Evolutionary conservation across 148 eudicot genomes (phyloP).

Genomic region (Euryodendron excelsum): DNA sequence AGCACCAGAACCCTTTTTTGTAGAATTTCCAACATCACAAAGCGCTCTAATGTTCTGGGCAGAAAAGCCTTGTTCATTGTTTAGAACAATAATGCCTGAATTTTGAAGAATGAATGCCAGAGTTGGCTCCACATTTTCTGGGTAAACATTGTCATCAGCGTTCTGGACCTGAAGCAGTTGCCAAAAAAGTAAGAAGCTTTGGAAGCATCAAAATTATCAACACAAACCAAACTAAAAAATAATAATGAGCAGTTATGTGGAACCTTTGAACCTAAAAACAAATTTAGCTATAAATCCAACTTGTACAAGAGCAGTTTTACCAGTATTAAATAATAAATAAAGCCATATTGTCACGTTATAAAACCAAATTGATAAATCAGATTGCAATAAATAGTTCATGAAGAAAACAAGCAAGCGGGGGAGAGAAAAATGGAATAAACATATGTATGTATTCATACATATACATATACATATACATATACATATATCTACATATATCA

Average conservation of each 20-base stretch:
- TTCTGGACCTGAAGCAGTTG: slow-evolving; percentile 71
- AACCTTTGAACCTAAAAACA: not conserved
- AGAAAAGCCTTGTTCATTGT: slow-evolving; percentile 84
- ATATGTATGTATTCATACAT: too few relatives aligned
- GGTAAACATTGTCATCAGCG: slow-evolving; percentile 92
- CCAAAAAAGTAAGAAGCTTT: slow-evolving; percentile 6
- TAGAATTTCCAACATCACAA: slow-evolving; percentile 96
- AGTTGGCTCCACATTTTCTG: slow-evolving; percentile 68
- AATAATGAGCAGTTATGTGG: not conserved
- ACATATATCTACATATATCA: too few relatives aligned
- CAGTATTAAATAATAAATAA: not conserved
- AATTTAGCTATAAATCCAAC: not conserved
- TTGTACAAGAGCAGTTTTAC: not conserved
- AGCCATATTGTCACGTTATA: not conserved
- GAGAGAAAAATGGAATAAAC: too few relatives aligned
- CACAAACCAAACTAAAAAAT: not conserved
- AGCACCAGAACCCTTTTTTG: slow-evolving; percentile 72
- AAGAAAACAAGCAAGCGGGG: too few relatives aligned
- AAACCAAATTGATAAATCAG: too few relatives aligned
- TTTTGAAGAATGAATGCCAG: slow-evolving; percentile 76
- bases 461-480: too few relatives aligned
- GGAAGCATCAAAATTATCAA: not conserved
- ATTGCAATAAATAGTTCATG: too few relatives aligned
- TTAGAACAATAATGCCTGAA: slow-evolving; percentile 63
- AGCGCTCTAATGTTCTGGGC: slow-evolving; percentile 85